Evolutionary conservation across 140 eudicot genomes (phyloP), one percentile per base, ranked within the genome.

Genomic region (Oenanthe javanica): DNA sequence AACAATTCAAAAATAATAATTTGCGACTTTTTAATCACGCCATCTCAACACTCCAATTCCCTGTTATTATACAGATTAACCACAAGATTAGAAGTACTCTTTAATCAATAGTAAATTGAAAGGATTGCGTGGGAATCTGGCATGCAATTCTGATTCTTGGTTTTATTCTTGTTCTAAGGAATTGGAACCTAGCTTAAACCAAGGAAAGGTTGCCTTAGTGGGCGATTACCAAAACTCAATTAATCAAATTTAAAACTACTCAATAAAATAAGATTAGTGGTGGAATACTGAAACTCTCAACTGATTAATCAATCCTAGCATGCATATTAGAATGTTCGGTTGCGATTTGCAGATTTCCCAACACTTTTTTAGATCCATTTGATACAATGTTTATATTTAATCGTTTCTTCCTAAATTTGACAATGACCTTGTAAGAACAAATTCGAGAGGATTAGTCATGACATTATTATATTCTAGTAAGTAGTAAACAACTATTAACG

Each of bases 301-400:
- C 21, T 71, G 19, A 71, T 71, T 73, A 46, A 73, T 15, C 23
- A 19, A 45, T 45, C 49, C 57, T n/a, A 73, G 36, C 36, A 15
- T 16, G 77, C 77, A 73, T 38, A 31, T 23, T 45, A 77, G 52
- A 55, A 61, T 77, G 36, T 54, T 54, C 49, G 38, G 21, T 55
- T 77, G 23, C 71, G 2, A 36, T 67, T 77, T 38, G 70, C 72
- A 52, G 72, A 77, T 77, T 54, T 77, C 54, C 54, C 80, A 40
- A 18, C 10, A 55, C 72, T 55, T 77, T 55, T 31, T 0, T 57
- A 19, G 79, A 77, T 78, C 52, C 51, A 78, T 16, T 77, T 23
- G 36, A 77, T 16, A 16, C 7, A 40, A 13, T 76, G 23, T 51
- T 77, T 16, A 52, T 38, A 40, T 31, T 8, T 42, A 18, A 43